Conservation (phyloP, 352 stramenopile genomes). For the Pythium biforme region DNA sequence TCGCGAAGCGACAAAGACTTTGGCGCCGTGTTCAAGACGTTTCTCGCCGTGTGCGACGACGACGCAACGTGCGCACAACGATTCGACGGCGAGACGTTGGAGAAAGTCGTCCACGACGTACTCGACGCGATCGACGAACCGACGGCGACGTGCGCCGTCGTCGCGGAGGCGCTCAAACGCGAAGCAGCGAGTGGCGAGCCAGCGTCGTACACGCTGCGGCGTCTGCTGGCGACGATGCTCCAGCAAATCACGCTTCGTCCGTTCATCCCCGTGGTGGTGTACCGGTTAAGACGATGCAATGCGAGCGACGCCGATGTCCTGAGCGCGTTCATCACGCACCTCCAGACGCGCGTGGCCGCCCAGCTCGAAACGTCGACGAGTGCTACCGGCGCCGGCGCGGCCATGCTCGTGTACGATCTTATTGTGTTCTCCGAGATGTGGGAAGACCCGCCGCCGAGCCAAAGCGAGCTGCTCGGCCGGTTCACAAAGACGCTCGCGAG, state of each 20-base stretch:
- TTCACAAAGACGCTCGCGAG: constrained; percentile 54
- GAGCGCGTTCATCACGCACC: constrained; percentile 29
- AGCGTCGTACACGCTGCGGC: constrained; percentile 42
- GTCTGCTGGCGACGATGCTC: constrained; percentile 52
- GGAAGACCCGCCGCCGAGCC: constrained; percentile 50
- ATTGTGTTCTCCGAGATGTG: constrained; percentile 79
- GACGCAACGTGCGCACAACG: constrained; percentile 29
- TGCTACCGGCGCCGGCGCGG: constrained; percentile 16
- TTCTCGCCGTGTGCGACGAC: constrained; percentile 44
- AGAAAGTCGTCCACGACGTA: constrained; percentile 9
- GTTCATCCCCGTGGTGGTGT: constrained; percentile 64
- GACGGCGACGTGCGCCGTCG: not conserved
- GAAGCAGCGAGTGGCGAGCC: constrained; percentile 23
- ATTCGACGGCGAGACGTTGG: constrained; percentile 19
- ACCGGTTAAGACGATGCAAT: constrained; percentile 54
- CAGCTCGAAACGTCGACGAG: constrained; percentile 3
- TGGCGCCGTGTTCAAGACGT: constrained; percentile 40
- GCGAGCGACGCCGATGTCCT: constrained; percentile 46
- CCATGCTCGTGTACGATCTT: constrained; percentile 52
- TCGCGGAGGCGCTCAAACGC: not conserved
- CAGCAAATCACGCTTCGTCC: constrained; percentile 42
- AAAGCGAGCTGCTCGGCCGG: constrained; percentile 37
- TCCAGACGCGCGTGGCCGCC: constrained; percentile 10
- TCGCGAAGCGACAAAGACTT: constrained; percentile 26
- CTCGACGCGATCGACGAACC: constrained; percentile 17